phyloP scores from a whole-genome alignment of 306 rosid species.

The Benincasa hispida region DNA sequence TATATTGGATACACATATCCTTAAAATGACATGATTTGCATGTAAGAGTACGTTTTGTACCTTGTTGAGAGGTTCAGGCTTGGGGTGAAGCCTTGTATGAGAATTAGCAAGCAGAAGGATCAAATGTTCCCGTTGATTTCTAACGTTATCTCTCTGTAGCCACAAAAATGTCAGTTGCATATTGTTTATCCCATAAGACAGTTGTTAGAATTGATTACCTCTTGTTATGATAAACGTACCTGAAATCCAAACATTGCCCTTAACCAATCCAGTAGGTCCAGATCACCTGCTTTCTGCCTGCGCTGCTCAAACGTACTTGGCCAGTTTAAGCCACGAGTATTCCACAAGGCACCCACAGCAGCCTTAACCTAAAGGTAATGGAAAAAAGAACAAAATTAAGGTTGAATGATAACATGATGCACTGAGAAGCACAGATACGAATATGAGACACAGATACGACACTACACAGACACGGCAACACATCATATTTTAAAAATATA shows the following conservation, averaged over 20 bases:
- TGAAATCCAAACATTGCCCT: conserved; percentile 95
- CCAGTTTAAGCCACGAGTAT: conserved; percentile 83
- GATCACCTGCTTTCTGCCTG: conserved; percentile 68
- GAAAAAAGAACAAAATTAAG: conserved; percentile 14
- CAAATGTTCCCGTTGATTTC: conserved; percentile 96
- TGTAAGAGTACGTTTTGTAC: conserved; percentile 21
- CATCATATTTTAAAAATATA: no score
- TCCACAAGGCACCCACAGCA: conserved; percentile 64
- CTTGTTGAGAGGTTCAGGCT: conserved; percentile 95
- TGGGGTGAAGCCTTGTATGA: conserved; percentile 81
- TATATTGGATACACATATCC: neutral
- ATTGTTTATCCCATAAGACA: conserved; percentile 2
- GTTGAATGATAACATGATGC: neutral
- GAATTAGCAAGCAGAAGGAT: conserved; percentile 76
- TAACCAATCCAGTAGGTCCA: conserved; percentile 93
- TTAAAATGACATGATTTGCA: conserved; percentile 3
- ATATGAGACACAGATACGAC: no score
- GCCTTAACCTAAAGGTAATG: conserved; percentile 60
- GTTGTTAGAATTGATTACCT: neutral
- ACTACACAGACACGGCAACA: no score
- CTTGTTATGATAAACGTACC: conserved; percentile 26
- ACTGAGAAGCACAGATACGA: no score
- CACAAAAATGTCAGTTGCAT: conserved; percentile 20
- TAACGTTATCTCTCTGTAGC: conserved; percentile 74
- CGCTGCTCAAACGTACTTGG: conserved; percentile 66